Percentiles rank a stretch among this genome's conserved stretches.
phyloP scores from a whole-genome alignment of 345 rosid species.

The Arabidopsis arenosa region DNA sequence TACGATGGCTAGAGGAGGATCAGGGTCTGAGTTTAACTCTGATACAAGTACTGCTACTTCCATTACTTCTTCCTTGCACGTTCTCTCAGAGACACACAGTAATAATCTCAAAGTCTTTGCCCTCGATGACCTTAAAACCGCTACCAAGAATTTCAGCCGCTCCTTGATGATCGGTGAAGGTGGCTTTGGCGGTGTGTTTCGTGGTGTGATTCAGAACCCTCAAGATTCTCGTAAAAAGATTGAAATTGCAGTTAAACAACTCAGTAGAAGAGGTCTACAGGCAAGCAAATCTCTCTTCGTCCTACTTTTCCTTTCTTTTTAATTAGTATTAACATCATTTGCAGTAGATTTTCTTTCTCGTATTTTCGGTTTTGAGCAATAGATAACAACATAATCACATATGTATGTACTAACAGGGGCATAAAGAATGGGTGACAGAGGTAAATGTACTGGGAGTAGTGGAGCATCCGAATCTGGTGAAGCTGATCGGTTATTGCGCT shows the following conservation, averaged over 20 bases:
- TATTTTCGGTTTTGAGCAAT: too few relatives aligned
- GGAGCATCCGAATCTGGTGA: conserved; percentile 92
- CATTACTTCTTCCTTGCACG: conserved; percentile 64
- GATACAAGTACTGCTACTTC: conserved; percentile 73
- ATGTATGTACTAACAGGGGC: conserved; percentile 59
- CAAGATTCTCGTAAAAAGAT: conserved; percentile 70
- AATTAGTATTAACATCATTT: too few relatives aligned
- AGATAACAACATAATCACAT: neutral
- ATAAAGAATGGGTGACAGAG: conserved; percentile 98
- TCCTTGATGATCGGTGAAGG: conserved; percentile 96
- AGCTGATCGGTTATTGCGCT: conserved; percentile 87
- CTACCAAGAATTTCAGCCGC: conserved; percentile 90
- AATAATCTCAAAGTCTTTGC: conserved; percentile 72
- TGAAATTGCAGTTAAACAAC: conserved; percentile 92
- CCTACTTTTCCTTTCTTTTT: too few relatives aligned
- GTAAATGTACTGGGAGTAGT: conserved; percentile 94
- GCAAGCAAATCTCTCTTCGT: conserved; percentile 43
- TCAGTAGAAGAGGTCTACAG: conserved; percentile 92
- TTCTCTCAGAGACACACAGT: conserved; percentile 68
- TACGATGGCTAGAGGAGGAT: conserved; percentile 56
- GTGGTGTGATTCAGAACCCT: conserved; percentile 63
- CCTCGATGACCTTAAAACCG: conserved; percentile 72
- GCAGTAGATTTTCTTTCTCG: too few relatives aligned
- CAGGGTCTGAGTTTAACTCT: conserved; percentile 77
- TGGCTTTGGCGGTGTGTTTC: conserved; percentile 90